Evolutionary conservation across 257 asterid genomes (phyloP).

Genomic region (Rauvolfia tetraphylla): DNA sequence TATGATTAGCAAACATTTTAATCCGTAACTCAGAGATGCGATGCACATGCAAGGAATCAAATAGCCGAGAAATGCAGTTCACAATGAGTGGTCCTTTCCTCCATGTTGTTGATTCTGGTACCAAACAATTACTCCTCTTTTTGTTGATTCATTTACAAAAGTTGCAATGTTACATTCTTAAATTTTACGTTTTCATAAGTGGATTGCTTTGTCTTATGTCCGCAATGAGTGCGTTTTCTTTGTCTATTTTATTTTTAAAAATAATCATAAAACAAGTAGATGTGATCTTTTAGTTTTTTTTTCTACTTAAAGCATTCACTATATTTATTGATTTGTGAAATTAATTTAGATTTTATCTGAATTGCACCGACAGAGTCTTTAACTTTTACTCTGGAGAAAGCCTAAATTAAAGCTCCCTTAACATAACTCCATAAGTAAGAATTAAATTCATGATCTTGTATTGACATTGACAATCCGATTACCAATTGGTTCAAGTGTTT

Average conservation of each 20-base stretch:
- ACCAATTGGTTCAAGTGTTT: too few relatives aligned
- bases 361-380: too few relatives aligned
- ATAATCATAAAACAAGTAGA: not conserved
- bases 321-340: too few relatives aligned
- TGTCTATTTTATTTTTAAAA: not conserved
- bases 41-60: constrained; percentile 9
- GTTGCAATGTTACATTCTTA: not conserved
- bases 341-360: too few relatives aligned
- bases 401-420: too few relatives aligned
- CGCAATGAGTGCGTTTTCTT: not conserved
- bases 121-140: not conserved
- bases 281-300: too few relatives aligned
- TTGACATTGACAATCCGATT: too few relatives aligned
- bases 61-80: not conserved
- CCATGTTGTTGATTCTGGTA: not conserved
- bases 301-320: too few relatives aligned
- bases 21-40: not conserved
- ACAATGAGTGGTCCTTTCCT: not conserved
- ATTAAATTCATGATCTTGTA: too few relatives aligned
- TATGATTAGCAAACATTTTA: too few relatives aligned
- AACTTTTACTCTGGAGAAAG: too few relatives aligned
- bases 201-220: not conserved
- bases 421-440: too few relatives aligned
- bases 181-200: not conserved
- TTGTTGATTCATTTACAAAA: not conserved